phyloP scores from a whole-genome alignment of 2,329 filamentous ascomycete genomes.

The Colletotrichum phormii region DNA sequence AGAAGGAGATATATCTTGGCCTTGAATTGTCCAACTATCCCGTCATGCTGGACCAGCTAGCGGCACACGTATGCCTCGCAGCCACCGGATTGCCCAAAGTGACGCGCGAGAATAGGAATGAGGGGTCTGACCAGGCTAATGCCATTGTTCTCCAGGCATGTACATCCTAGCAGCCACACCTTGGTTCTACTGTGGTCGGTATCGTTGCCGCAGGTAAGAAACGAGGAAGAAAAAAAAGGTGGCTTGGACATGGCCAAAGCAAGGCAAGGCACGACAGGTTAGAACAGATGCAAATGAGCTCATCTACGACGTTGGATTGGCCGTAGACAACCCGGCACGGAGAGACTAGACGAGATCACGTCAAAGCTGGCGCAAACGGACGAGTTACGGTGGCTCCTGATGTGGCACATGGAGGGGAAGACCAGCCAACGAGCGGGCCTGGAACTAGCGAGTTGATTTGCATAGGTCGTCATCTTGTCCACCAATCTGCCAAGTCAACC shows the following conservation, averaged over 20 bases:
- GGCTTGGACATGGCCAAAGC: slow-evolving; percentile 10
- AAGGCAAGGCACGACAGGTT: slow-evolving; percentile 7
- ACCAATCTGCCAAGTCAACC: slow-evolving; percentile 25
- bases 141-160: neutral
- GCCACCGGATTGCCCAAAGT: neutral
- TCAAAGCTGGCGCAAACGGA: slow-evolving; percentile 28
- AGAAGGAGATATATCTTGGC: slow-evolving; percentile 17
- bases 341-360: slow-evolving; percentile 6
- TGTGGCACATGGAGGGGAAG: slow-evolving; percentile 5
- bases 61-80: neutral
- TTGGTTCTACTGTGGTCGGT: neutral
- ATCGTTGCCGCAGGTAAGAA: neutral
- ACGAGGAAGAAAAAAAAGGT: neutral
- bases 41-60: slow-evolving; percentile 1
- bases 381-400: slow-evolving; percentile 10
- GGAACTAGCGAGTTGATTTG: slow-evolving; percentile 5
- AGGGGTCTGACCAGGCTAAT: neutral
- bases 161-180: slow-evolving; percentile 6
- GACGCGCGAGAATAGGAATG: neutral
- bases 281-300: slow-evolving; percentile 7
- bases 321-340: neutral
- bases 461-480: slow-evolving; percentile 26
- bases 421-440: slow-evolving; percentile 13
- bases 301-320: neutral
- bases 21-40: neutral